Base-by-base conservation (phyloP, 2,329 filamentous ascomycete species). In the Colletotrichum liriopes region DNA sequence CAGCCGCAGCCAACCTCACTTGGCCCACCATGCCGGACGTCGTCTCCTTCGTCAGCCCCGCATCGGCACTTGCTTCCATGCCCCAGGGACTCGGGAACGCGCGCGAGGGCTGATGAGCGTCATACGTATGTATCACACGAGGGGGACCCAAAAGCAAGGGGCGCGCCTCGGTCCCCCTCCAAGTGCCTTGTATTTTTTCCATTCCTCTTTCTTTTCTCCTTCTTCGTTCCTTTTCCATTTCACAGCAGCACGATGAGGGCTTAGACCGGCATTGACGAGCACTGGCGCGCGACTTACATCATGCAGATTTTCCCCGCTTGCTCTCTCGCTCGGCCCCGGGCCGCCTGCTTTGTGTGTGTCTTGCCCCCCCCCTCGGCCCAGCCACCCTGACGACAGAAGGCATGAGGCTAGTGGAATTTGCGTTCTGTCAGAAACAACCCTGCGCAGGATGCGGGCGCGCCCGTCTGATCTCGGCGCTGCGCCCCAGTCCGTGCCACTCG, bases 391-490 rank as follows among this genome's bases (percentile, higher is more conserved):
- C 16, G n/a, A 51, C 45, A 51, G 32, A 51, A 51, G 32, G 23
- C 29, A 23, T 12, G 32, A 51, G 32, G 43, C 32, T 29, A 39
- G 14, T 12, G 16, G 20, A 18, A 4, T 62, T 37, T 37, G 41
- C 59, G 2, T 51, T 62, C 32, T 39, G 45, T 37, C 29, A 26
- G 32, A 62, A n/a, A 26, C 16, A 62, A 47, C 41, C 59, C 32
- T 35, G 43, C 45, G 8, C 32, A 6, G 12, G 35, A 39, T 51
- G 39, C 59, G 59, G 59, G 32, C 58, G 43, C 58, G 32, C 32
- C 54, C 59, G 45, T 62, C 59, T 51, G 45, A 51, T 62, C 29
- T 62, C 32, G 29, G 32, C 18, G 32, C 59, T 51, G 45, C 45
- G 59, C 23, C 45, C 45, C 45, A 37, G 59, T 62, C 59, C 43